Evolutionary conservation across 2,329 filamentous ascomycete genomes (phyloP).

Genomic region (Monilinia polystroma): DNA sequence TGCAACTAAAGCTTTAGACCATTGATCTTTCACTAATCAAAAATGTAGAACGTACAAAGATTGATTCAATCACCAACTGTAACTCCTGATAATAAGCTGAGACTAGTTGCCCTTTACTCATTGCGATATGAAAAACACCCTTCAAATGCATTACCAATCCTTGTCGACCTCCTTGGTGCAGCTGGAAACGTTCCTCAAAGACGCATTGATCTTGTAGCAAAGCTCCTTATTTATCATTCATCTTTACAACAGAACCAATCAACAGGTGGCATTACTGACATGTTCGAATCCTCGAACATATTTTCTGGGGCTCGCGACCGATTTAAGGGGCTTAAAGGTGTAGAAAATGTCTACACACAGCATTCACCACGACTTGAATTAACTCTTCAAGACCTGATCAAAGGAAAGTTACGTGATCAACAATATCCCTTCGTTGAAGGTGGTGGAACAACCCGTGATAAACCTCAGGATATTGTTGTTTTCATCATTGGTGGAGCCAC

Average conservation of each 20-base stretch:
- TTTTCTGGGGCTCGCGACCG: conserved; percentile 84
- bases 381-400: conserved; percentile 89
- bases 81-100: conserved; percentile 78
- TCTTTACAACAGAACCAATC: conserved; percentile 78
- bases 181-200: conserved; percentile 77
- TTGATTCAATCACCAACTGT: conserved; percentile 80
- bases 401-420: conserved; percentile 80
- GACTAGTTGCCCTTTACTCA: conserved; percentile 90
- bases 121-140: conserved; percentile 87
- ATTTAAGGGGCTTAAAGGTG: conserved; percentile 92
- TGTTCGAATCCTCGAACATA: conserved; percentile 89
- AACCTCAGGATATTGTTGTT: conserved; percentile 92
- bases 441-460: conserved; percentile 81
- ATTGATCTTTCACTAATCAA: conserved; percentile 15
- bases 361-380: conserved; percentile 85
- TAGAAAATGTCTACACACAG: conserved; percentile 98
- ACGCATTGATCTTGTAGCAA: conserved; percentile 75
- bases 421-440: conserved; percentile 94
- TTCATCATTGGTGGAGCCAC: conserved; percentile 94
- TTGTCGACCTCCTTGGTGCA: conserved; percentile 81
- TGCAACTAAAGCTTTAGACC: too few relatives aligned
- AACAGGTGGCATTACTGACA: conserved; percentile 79
- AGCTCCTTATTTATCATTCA: conserved; percentile 80
- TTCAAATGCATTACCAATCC: conserved; percentile 76
- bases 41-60: conserved; percentile 70